Base-by-base conservation (phyloP, 2,329 filamentous ascomycete genomes). In the Ophiosphaerella narmari region DNA sequence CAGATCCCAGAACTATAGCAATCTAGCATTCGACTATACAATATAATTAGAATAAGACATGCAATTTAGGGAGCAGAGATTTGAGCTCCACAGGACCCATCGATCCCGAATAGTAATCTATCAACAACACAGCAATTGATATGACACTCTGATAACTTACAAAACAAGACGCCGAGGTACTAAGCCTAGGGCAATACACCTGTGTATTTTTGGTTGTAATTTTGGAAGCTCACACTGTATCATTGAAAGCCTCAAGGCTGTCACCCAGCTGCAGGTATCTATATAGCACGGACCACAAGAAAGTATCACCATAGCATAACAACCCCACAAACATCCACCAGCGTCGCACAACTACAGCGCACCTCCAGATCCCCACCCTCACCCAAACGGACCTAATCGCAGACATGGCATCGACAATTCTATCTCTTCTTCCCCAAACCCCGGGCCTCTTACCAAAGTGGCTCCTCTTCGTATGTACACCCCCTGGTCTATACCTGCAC, bases 381-480 rank as follows among this genome's bases (percentile, higher is more conserved):
- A 7, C 4, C 24, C 9, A 5, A 9, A 13, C 38, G 16, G 6
- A 21, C 3, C 23, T 11, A 29, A 29, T 26, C 38, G 26, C 38
- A 39, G 18, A 37, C 35, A 75, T 75, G 72, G 57, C 65, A 8
- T 54, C 54, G 18, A 52, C 61, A n/a, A 36, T 77, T 9, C 47
- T 63, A 12, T 71, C 71, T 46, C 75, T 74, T 58, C 70, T 80
- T n/a, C 78, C 78, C 1, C 72, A 68, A 2, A 58, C 65, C 37
- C 73, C 75, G 40, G 84, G 85, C 33, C 68, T 82, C 7, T 76
- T 87, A 26, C 85, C 85, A 38, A 82, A 84, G 73, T 87, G 84
- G 84, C 82, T 88, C 8, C 76, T 87, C 58, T 77, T 88, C 57
- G 85, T 87, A 77, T 40, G 78, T 71, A 23, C 33, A 35, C 2